phyloP scores from a whole-genome alignment of 2,329 filamentous ascomycete species.

The Penicillium sp. region DNA sequence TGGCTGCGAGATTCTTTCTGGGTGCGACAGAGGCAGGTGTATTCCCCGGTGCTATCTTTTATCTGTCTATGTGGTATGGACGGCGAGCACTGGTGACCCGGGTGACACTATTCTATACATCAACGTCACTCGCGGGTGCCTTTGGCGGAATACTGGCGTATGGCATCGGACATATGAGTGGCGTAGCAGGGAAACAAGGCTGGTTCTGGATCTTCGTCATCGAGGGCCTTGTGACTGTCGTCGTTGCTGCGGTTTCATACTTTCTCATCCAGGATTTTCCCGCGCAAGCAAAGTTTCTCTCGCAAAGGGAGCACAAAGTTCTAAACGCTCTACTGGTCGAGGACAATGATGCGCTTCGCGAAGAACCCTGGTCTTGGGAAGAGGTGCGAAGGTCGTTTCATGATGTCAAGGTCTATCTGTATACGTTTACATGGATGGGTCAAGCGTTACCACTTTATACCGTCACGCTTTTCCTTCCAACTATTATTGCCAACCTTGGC shows the following conservation, averaged over 20 bases:
- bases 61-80: conserved; percentile 62
- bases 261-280: conserved; percentile 36
- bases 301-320: conserved; percentile 38
- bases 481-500: conserved; percentile 41
- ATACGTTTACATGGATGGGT: conserved; percentile 47
- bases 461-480: conserved; percentile 36
- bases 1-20: conserved; percentile 54
- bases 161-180: conserved; percentile 84
- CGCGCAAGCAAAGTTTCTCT: conserved; percentile 37
- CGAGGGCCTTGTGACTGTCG: conserved; percentile 64
- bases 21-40: conserved; percentile 59
- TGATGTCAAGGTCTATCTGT: conserved; percentile 70
- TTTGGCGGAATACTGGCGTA: conserved; percentile 75
- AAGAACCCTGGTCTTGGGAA: conserved; percentile 65
- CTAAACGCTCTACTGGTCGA: conserved; percentile 37
- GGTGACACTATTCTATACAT: conserved; percentile 58
- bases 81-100: conserved; percentile 56
- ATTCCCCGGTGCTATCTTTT: conserved; percentile 54
- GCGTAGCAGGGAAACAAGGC: conserved; percentile 43
- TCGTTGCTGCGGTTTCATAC: conserved; percentile 50
- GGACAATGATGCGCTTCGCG: conserved; percentile 47
- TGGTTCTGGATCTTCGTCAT: conserved; percentile 53
- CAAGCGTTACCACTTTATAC: conserved; percentile 48
- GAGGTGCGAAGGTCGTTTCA: conserved; percentile 61
- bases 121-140: conserved; percentile 55